Percentiles rank a stretch among this genome's conserved stretches.
Conservation (phyloP, 805 yeast genomes). For the Metschnikowia kunwiensis region DNA sequence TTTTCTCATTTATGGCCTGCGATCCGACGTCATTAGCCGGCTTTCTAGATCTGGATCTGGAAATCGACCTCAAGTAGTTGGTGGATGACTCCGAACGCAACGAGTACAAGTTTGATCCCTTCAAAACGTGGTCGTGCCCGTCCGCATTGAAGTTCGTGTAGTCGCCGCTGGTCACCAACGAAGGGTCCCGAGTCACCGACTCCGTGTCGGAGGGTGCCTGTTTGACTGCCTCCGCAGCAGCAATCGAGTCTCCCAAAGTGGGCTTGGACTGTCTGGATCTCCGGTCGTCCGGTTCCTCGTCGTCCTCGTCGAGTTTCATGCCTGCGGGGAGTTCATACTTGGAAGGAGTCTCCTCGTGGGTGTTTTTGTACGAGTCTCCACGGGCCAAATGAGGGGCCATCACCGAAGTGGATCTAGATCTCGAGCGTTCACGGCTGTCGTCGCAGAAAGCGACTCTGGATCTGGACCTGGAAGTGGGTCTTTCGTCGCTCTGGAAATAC, state of each 20-base stretch:
- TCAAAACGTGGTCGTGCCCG: conserved; percentile 19
- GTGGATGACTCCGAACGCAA: conserved; percentile 43
- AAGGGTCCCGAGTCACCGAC: conserved; percentile 30
- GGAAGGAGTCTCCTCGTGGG: conserved; percentile 44
- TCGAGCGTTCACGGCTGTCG: conserved; percentile 18
- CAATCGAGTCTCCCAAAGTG: conserved; percentile 44
- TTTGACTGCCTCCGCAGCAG: conserved; percentile 35
- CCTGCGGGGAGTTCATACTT: conserved; percentile 44
- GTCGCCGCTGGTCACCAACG: conserved; percentile 45
- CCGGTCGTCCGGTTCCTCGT: conserved; percentile 36
- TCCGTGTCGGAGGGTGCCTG: conserved; percentile 5
- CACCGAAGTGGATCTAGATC: conserved; percentile 24
- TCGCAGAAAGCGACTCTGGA: conserved; percentile 19
- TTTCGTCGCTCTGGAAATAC: conserved; percentile 17
- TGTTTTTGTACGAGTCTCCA: conserved; percentile 72
- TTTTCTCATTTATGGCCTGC: conserved; percentile 28
- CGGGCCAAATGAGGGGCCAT: conserved; percentile 55
- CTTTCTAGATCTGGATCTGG: conserved; percentile 58
- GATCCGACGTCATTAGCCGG: conserved; percentile 11
- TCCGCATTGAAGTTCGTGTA: conserved; percentile 46
- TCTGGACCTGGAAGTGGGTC: conserved; percentile 29
- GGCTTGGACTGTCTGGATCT: conserved; percentile 41
- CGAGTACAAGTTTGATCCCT: conserved; percentile 24
- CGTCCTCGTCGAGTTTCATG: conserved; percentile 22
- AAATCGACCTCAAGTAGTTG: conserved; percentile 61